Evolutionary conservation across 2,329 filamentous ascomycete genomes (phyloP).

Genomic region (Aspergillus tanneri): DNA sequence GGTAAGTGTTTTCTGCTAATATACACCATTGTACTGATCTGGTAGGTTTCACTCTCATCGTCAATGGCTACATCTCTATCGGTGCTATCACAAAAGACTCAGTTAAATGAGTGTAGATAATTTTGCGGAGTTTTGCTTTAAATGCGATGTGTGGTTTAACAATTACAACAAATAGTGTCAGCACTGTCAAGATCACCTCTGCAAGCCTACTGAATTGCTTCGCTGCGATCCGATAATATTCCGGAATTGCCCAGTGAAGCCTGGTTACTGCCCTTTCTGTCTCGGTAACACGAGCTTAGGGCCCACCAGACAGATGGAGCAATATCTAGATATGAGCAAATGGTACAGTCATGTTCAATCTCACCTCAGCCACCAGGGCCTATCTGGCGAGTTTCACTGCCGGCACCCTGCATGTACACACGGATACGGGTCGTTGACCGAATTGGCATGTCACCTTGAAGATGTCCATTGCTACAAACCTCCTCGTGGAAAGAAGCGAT

Average conservation of each 20-base stretch:
- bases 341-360: constrained; percentile 6
- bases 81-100: constrained; percentile 8
- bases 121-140: constrained; percentile 15
- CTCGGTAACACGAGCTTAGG: constrained; percentile 5
- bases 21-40: constrained; percentile 5
- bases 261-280: constrained; percentile 14
- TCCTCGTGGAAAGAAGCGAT: neutral
- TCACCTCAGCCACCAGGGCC: neutral
- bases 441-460: neutral
- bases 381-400: constrained; percentile 4
- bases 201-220: constrained; percentile 10
- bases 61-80: constrained; percentile 17
- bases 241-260: constrained; percentile 13
- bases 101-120: constrained; percentile 1
- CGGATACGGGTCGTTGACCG: neutral
- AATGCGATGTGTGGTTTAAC: constrained; percentile 13
- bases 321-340: constrained; percentile 6
- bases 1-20: constrained; percentile 4
- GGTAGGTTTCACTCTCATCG: constrained; percentile 10
- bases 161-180: constrained; percentile 6
- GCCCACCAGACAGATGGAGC: constrained; percentile 2
- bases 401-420: constrained; percentile 1
- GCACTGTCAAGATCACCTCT: constrained; percentile 13
- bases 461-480: neutral
- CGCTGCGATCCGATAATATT: constrained; percentile 15